Base-by-base conservation (phyloP, 225 moss, liverwort and hornwort genomes). In the Physcomitrellopsis africana region DNA sequence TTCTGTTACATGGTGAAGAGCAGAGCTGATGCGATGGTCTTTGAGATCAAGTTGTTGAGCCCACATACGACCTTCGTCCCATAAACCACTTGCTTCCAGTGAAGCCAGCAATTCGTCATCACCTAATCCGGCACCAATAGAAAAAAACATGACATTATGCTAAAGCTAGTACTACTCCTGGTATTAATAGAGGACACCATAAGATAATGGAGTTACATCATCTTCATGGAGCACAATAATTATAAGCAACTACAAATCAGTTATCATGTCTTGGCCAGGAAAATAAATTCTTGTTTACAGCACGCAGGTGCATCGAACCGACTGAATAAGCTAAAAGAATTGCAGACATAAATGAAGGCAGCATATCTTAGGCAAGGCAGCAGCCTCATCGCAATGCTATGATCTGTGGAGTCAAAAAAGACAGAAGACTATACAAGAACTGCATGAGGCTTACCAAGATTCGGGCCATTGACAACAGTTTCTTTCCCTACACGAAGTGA, bases 61-160 rank as follows among this genome's bases (percentile, higher is more conserved):
- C 92, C 92, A 93, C 76, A 83, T 93, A 51, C 92, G 90, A 14
- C 88, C 90, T 65, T 90, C 88, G 43, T 93, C 92, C 92, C 92
- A 93, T 10, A 86, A 81, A 20, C 81, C 77, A 77, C 86, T 85
- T 71, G 81, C 85, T 74, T 90, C 90, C 59, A 93, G 60, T 7
- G 85, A 81, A 51, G 79, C 83, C 80, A 93, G 81, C 32, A 93
- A 74, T 73, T 77, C 88, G 14, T 90, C 86, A 53, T 93, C 90
- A 81, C 86, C 90, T 70, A 86, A 75, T 78, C 76, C 75, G 14
- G 86, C 60, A 53, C 89, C 85, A 65, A 72, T 22, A 42, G 63
- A 27, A 51, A 72, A 73, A 73, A 55, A 56, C 10, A 44, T 56
- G 24, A 24, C 45, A 23, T 54, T 18, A 55, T 45, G 46, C 44